phyloP scores from a whole-genome alignment of 345 rosid species.

The Noccaea caerulescens region DNA sequence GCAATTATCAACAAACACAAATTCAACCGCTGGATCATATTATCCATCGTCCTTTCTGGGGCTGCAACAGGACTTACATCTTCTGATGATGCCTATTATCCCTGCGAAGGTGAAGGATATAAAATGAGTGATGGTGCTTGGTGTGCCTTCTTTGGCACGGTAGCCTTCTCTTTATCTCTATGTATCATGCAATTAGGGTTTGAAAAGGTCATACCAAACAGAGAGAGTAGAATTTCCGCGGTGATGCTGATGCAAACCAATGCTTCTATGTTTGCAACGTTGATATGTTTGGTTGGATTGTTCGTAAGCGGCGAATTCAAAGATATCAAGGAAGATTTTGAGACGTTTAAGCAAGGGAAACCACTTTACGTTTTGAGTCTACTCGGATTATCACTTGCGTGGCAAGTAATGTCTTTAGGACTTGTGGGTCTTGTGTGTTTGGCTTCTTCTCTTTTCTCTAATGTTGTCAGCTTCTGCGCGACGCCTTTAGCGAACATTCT shows the following conservation, averaged over 20 bases:
- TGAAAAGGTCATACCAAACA: conserved; percentile 31
- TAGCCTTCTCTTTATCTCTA: conserved; percentile 49
- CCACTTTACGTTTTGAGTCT: conserved; percentile 37
- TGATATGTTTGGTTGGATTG: conserved; percentile 42
- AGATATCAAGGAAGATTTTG: conserved; percentile 26
- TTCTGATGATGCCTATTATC: conserved; percentile 44
- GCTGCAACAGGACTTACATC: conserved; percentile 48
- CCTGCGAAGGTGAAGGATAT: conserved; percentile 30
- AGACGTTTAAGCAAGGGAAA: conserved; percentile 36
- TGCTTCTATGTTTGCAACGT: conserved; percentile 37
- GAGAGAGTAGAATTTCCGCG: conserved; percentile 18
- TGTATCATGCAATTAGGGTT: conserved; percentile 51
- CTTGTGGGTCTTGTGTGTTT: conserved; percentile 47
- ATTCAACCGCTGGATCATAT: conserved; percentile 53
- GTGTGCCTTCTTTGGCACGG: conserved; percentile 49
- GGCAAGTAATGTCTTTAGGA: conserved; percentile 47
- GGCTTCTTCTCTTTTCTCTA: conserved; percentile 51
- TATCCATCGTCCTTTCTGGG: conserved; percentile 48
- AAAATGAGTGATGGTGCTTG: conserved; percentile 39
- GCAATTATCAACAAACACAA: conserved; percentile 51
- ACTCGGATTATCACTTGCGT: conserved; percentile 38
- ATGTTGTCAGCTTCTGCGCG: conserved; percentile 37
- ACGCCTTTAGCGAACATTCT: conserved; percentile 39
- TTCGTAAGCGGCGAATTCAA: conserved; percentile 26
- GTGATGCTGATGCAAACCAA: conserved; percentile 37